Base-by-base conservation (phyloP, 495 filamentous ascomycete species). In the Penicillium lividum region DNA sequence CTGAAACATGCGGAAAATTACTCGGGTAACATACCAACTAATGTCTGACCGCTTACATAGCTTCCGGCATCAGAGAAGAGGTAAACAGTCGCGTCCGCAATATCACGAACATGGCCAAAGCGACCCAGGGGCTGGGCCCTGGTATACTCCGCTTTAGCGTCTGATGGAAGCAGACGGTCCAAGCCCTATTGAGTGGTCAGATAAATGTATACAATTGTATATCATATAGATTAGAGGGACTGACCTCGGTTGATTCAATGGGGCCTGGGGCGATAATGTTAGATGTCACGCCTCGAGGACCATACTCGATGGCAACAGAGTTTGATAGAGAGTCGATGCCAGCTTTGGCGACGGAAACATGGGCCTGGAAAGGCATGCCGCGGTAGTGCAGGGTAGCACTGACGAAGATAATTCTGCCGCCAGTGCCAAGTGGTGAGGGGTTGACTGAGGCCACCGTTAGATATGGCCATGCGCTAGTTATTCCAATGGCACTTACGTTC, bases 31-130 rank as follows among this genome's bases (percentile, higher is more conserved):
- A 56, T 62, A 78, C 77, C 90, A 47, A 96, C 89, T 9, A 96
- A 71, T 5, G 82, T 82, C 40, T 88, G 84, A 3, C 91, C 91
- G 60, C 86, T 95, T 7, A 97, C 83, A 67, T 89, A 97, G 64
- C 85, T 92, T 3, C 89, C 93, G 0, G 89, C 85, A 48, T 93
- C 88, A 27, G 86, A 86, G 61, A 97, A 92, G 25, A 97, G 71
- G 62, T 84, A 98, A 0, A 98, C 86, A 0, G 93, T 96, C 15
- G 93, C 90, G 75, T 98, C 92, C 0, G 93, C 89, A 65, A 98
- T 93, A 64, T 98, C 93, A 56, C 86, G 86, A 8, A 96, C 83
- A 1, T 80, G 84, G n/a, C 93, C 94, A 60, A 82, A 82, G 49
- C 91, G 78, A 11, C 91, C 90, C 0, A 88, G 69, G 0, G 94